Conservation (phyloP, 2,329 filamentous ascomycete species). For the Penicillium sp. region DNA sequence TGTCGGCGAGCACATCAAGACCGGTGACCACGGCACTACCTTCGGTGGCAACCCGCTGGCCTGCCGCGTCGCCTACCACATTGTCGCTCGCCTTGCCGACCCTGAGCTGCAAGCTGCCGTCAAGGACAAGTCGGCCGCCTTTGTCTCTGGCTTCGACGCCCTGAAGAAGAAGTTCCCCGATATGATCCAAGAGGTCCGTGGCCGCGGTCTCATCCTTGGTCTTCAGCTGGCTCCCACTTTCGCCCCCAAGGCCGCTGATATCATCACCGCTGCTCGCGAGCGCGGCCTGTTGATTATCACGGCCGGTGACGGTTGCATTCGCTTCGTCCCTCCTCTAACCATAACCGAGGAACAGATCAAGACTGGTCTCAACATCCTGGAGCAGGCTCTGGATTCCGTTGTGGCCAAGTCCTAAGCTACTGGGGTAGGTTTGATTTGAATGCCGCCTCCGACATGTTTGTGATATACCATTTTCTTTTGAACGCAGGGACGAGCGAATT, state of each 20-base stretch:
- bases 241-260: conserved; percentile 54
- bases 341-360: conserved; percentile 81
- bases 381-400: conserved; percentile 65
- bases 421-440: conserved; percentile 15
- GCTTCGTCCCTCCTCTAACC: conserved; percentile 86
- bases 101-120: conserved; percentile 72
- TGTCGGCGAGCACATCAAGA: conserved; percentile 71
- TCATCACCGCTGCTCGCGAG: conserved; percentile 86
- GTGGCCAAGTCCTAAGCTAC: conserved; percentile 43
- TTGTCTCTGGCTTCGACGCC: conserved; percentile 61
- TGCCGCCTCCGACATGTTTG: conserved; percentile 22
- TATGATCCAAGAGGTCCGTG: conserved; percentile 77
- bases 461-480: conserved; percentile 28
- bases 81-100: conserved; percentile 76
- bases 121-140: conserved; percentile 65
- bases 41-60: conserved; percentile 92
- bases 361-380: conserved; percentile 75
- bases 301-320: conserved; percentile 86
- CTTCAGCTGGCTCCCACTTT: conserved; percentile 76
- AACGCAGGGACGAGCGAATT: conserved; percentile 2
- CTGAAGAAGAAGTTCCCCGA: conserved; percentile 68
- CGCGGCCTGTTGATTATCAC: conserved; percentile 88
- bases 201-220: conserved; percentile 83
- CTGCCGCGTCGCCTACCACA: conserved; percentile 81
- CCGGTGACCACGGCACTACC: conserved; percentile 89